Conservation (phyloP, 176 grass and related monocot genomes). For the Zoysia japonica region DNA sequence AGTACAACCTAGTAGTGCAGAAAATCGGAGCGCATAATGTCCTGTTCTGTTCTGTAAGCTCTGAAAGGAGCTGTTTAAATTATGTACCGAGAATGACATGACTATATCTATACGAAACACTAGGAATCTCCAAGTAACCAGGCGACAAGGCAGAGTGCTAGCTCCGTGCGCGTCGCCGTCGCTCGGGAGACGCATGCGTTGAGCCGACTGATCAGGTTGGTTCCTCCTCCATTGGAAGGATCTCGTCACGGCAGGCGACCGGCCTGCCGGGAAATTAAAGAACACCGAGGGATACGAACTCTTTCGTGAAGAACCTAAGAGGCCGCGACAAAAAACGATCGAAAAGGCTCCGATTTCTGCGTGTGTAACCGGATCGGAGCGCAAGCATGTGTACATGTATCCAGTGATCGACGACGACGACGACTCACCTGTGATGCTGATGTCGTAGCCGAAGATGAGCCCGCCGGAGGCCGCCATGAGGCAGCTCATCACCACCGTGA, state of each 20-base stretch:
- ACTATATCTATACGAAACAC: no score
- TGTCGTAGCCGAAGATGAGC: conserved; percentile 81
- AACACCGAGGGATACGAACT: background rate
- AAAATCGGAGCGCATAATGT: background rate
- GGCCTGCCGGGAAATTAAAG: background rate
- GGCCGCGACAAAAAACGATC: no score
- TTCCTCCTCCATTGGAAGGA: background rate
- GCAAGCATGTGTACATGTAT: background rate
- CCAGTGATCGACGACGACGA: background rate
- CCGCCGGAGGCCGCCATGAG: conserved; percentile 78
- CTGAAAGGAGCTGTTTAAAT: background rate
- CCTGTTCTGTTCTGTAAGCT: background rate
- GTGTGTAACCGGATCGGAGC: background rate
- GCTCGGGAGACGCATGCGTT: background rate
- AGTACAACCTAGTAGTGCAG: background rate
- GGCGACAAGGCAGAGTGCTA: background rate
- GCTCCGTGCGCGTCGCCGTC: background rate
- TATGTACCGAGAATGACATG: background rate
- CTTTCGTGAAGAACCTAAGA: background rate
- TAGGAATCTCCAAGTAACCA: conserved; percentile 1
- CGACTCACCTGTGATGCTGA: conserved; percentile 67
- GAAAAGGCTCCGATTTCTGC: background rate
- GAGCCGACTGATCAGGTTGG: background rate
- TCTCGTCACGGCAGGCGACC: background rate
- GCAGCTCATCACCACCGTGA: conserved; percentile 63